Conservation (phyloP, 352 stramenopile genomes). For the Globisporangium nodosum region DNA sequence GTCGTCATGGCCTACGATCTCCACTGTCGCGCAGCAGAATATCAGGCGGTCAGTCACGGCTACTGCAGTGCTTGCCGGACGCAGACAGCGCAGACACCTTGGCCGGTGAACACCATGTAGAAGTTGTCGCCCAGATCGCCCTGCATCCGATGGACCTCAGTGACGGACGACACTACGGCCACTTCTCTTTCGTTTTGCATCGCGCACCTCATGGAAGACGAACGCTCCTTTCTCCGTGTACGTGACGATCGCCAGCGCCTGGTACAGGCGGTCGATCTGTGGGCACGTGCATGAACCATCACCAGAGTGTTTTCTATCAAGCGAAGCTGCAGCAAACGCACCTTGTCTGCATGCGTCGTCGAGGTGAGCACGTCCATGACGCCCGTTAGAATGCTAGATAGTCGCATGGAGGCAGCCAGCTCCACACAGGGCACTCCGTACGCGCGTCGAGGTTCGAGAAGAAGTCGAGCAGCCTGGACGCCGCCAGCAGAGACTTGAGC, state of each 20-base stretch:
- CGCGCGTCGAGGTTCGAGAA: constrained; percentile 77
- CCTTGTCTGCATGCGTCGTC: constrained; percentile 21
- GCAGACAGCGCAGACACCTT: constrained; percentile 29
- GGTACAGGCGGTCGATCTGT: constrained; percentile 73
- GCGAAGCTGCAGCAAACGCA: constrained; percentile 2
- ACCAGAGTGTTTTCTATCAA: background rate
- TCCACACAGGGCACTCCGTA: constrained; percentile 13
- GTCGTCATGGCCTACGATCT: constrained; percentile 38
- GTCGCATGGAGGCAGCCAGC: background rate
- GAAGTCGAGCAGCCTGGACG: constrained; percentile 74
- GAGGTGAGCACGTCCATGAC: no score
- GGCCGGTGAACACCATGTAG: constrained; percentile 70
- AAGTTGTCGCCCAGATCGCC: constrained; percentile 72
- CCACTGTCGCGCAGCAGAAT: constrained; percentile 24
- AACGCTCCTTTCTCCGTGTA: constrained; percentile 40
- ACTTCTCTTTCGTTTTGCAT: background rate
- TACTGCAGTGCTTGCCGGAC: background rate
- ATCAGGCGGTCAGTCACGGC: background rate
- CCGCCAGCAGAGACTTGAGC: constrained; percentile 70
- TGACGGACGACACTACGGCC: background rate
- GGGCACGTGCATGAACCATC: background rate
- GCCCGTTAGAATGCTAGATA: background rate
- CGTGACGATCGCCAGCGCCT: constrained; percentile 50
- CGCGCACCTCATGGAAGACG: constrained; percentile 54
- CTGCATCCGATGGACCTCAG: constrained; percentile 17